Evolutionary conservation across 2,329 filamentous ascomycete genomes (phyloP).

Genomic region (Aspergillus sojae): DNA sequence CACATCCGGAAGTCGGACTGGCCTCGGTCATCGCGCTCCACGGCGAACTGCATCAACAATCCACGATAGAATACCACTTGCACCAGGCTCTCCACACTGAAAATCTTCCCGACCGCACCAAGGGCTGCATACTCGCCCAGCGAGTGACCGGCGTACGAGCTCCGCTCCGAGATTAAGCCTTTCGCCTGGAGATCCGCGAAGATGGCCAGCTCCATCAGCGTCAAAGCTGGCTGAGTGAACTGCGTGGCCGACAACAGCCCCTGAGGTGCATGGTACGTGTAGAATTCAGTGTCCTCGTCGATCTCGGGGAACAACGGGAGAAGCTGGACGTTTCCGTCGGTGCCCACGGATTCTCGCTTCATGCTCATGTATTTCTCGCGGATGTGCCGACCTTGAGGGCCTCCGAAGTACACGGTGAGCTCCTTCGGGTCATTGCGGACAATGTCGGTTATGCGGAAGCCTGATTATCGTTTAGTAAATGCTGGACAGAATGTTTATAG

Average conservation of each 20-base stretch:
- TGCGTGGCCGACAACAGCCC: conserved; percentile 95
- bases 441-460: conserved; percentile 63
- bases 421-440: conserved; percentile 99
- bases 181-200: conserved; percentile 99
- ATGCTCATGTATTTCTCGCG: conserved; percentile 99
- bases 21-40: conserved; percentile 89
- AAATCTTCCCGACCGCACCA: conserved; percentile 93
- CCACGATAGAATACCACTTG: conserved; percentile 99
- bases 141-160: conserved; percentile 96
- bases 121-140: conserved; percentile 97
- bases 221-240: conserved; percentile 96
- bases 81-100: conserved; percentile 97
- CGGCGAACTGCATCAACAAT: conserved; percentile 97
- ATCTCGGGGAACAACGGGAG: conserved; percentile 99
- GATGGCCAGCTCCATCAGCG: conserved; percentile 98
- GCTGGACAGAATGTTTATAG: no score
- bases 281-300: conserved; percentile 86
- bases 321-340: conserved; percentile 91
- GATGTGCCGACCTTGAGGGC: conserved; percentile 93
- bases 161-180: conserved; percentile 92
- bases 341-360: conserved; percentile 97
- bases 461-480: conserved; percentile 47
- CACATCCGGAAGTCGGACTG: conserved; percentile 99
- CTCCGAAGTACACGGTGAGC: conserved; percentile 96
- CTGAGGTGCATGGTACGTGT: conserved; percentile 94